phyloP scores from a whole-genome alignment of 2,329 filamentous ascomycete species.

The Pyricularia pennisetigena region DNA sequence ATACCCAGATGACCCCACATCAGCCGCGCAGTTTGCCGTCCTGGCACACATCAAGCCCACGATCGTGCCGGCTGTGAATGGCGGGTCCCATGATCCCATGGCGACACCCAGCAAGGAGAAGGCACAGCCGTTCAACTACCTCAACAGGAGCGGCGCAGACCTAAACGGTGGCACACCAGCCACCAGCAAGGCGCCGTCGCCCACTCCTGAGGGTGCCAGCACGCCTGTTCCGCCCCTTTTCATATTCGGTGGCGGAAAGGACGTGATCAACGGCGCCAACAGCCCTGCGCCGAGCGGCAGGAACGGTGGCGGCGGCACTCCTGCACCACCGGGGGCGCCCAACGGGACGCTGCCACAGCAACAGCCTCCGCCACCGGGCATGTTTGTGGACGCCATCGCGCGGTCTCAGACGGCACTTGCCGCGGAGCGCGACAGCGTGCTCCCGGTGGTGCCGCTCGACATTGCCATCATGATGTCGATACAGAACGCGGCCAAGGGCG shows the following conservation, averaged over 20 bases:
- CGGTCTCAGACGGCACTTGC: slow-evolving; percentile 45
- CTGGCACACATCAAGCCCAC: slow-evolving; percentile 51
- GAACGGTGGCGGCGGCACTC: slow-evolving; percentile 30
- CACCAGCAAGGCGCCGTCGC: slow-evolving; percentile 80
- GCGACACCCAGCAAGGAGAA: slow-evolving; percentile 54
- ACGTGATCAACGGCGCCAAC: slow-evolving; percentile 30
- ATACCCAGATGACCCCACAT: slow-evolving; percentile 77
- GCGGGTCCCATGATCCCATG: slow-evolving; percentile 29
- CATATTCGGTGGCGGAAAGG: slow-evolving; percentile 42
- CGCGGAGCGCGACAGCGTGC: slow-evolving; percentile 64
- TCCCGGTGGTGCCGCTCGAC: slow-evolving; percentile 78
- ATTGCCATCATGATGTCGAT: slow-evolving; percentile 85
- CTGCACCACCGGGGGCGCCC: slow-evolving; percentile 23
- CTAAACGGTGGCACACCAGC: slow-evolving; percentile 61
- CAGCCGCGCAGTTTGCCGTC: slow-evolving; percentile 68
- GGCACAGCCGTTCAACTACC: slow-evolving; percentile 57
- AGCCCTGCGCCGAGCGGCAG: slow-evolving; percentile 44
- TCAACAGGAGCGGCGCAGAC: slow-evolving; percentile 52
- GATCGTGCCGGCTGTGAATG: slow-evolving; percentile 33
- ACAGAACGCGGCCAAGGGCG: slow-evolving; percentile 72
- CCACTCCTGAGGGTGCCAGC: slow-evolving; percentile 65
- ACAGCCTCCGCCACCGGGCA: slow-evolving; percentile 22
- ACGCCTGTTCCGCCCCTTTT: slow-evolving; percentile 54
- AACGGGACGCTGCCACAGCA: not conserved
- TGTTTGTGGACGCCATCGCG: slow-evolving; percentile 41